Conservation (phyloP, 129 eudicot genomes). For the Ambrosia artemisiifolia region DNA sequence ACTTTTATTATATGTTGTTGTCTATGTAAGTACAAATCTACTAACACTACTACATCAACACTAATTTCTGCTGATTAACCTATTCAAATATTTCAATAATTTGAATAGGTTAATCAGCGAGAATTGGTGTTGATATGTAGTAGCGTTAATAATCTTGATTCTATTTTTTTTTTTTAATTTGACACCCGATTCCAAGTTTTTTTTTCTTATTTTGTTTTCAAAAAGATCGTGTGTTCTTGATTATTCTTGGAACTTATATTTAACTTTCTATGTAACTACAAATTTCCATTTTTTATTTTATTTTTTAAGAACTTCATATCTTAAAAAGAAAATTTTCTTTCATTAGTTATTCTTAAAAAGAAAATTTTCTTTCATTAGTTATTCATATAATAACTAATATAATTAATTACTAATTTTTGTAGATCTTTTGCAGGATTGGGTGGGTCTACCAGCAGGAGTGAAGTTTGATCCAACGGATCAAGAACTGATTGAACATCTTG, state of each 20-base stretch:
- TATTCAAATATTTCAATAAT: no score
- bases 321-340: not conserved
- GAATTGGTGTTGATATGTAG: no score
- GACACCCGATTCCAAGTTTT: not conserved
- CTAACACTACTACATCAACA: no score
- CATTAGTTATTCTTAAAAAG: not conserved
- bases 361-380: not conserved
- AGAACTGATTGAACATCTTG: constrained; percentile 94
- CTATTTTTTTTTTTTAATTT: not conserved
- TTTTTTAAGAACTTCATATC: not conserved
- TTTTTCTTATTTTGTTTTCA: not conserved
- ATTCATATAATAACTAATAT: no score
- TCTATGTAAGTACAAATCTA: not conserved
- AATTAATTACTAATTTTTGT: not conserved
- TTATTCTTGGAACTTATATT: no score
- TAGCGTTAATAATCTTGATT: not conserved
- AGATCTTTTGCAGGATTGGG: constrained; percentile 80
- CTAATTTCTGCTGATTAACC: no score
- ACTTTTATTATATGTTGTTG: no score
- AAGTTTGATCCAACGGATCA: constrained; percentile 99
- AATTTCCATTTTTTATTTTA: not conserved
- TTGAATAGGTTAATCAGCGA: no score
- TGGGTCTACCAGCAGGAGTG: constrained; percentile 99
- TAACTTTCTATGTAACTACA: not conserved
- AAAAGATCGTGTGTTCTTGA: not conserved